phyloP scores from a whole-genome alignment of 768 basidiomycete species.

The Phallus indusiatus region DNA sequence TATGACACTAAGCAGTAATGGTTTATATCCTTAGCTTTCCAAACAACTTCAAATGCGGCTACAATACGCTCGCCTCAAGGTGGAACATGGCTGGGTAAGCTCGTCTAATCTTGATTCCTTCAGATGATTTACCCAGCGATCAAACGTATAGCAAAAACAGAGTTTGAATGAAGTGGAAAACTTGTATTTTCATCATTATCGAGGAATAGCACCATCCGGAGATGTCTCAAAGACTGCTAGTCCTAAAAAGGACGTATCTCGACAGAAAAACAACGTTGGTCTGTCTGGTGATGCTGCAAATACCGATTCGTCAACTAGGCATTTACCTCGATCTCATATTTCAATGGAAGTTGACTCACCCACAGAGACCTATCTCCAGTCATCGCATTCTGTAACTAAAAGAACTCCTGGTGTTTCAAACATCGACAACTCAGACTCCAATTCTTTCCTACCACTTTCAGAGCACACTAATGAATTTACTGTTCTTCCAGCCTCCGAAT shows the following conservation, averaged over 20 bases:
- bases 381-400: neutral
- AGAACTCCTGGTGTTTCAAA: neutral
- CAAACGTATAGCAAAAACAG: conserved; percentile 51
- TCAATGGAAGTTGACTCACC: neutral
- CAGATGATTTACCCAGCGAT: neutral
- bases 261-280: neutral
- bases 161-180: conserved; percentile 77
- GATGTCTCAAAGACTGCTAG: conserved; percentile 18
- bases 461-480: too few species aligned
- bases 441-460: too few species aligned
- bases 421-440: too few species aligned
- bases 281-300: conserved; percentile 17
- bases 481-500: too few species aligned
- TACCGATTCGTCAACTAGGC: neutral
- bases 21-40: conserved; percentile 40
- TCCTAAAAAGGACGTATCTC: neutral
- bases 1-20: neutral
- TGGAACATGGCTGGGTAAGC: conserved; percentile 74
- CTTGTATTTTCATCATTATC: conserved; percentile 68
- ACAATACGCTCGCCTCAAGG: conserved; percentile 70
- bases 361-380: neutral
- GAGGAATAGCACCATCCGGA: conserved; percentile 23
- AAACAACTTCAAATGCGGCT: conserved; percentile 65
- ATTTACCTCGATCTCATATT: neutral
- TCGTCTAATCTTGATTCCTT: neutral